Conservation (phyloP, 2,329 filamentous ascomycete species). For the Boeremia exigua region DNA sequence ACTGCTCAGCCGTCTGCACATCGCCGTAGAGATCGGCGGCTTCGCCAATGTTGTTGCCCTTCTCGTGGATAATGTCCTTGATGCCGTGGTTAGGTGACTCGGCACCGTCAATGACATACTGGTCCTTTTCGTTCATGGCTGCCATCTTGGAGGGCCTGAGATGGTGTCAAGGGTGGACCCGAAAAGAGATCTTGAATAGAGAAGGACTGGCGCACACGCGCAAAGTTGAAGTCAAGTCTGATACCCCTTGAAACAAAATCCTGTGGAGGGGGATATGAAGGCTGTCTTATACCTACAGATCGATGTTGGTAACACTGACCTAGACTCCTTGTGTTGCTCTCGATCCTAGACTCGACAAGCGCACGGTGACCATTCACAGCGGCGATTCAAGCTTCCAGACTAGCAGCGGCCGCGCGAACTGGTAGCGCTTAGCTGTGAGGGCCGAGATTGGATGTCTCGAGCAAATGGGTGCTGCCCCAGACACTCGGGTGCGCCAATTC, state of each 20-base stretch:
- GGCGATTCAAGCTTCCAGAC: constrained; percentile 19
- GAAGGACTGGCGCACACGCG: constrained; percentile 23
- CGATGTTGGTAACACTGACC: constrained; percentile 23
- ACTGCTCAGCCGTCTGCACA: constrained; percentile 57
- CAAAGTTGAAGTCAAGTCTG: constrained; percentile 25
- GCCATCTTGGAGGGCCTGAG: constrained; percentile 26
- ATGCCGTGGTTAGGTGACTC: constrained; percentile 28
- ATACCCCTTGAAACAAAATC: constrained; percentile 17
- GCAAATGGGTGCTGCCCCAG: constrained; percentile 24
- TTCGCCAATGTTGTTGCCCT: constrained; percentile 48
- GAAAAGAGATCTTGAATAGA: constrained; percentile 9
- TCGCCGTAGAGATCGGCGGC: constrained; percentile 61
- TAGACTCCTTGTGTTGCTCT: constrained; percentile 13
- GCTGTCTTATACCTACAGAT: constrained; percentile 34
- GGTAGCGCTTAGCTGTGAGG: constrained; percentile 22
- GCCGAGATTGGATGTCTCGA: constrained; percentile 25
- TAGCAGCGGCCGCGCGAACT: constrained; percentile 24
- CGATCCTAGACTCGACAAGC: constrained; percentile 22
- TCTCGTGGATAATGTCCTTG: constrained; percentile 32
- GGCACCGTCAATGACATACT: constrained; percentile 27
- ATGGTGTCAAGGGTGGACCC: background rate
- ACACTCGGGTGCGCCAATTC: constrained; percentile 18
- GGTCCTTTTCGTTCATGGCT: constrained; percentile 35
- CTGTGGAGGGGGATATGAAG: constrained; percentile 25
- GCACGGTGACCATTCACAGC: constrained; percentile 19